Percentiles rank a stretch among this genome's conserved stretches.
Conservation (phyloP, 306 rosid genomes). For the Castanopsis chinensis region DNA sequence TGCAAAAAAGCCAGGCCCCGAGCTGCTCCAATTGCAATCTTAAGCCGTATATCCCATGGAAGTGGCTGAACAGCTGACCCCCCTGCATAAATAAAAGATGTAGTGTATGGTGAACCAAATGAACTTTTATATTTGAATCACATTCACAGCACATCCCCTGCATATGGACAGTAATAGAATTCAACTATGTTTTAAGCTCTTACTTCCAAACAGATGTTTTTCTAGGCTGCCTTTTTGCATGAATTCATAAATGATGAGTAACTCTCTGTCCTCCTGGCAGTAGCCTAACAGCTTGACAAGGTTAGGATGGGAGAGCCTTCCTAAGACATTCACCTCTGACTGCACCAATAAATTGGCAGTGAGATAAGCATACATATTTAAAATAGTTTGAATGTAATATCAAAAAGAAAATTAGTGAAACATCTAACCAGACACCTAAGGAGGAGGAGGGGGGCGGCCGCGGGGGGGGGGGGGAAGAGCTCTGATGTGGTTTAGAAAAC, state of each 20-base stretch:
- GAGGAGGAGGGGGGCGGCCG: too few species aligned
- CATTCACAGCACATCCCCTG: not conserved
- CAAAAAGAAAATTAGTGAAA: not conserved
- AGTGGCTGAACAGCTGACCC: constrained; percentile 81
- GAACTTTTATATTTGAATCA: constrained; percentile 7
- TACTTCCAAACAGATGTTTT: constrained; percentile 92
- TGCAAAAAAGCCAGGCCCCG: constrained; percentile 87
- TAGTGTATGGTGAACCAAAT: constrained; percentile 9
- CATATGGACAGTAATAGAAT: constrained; percentile 5
- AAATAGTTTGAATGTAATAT: not conserved
- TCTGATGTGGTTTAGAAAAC: not conserved
- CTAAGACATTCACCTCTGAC: constrained; percentile 85
- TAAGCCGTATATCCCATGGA: constrained; percentile 76
- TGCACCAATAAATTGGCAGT: constrained; percentile 40
- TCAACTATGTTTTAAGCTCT: constrained; percentile 27
- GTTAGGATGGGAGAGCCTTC: constrained; percentile 87
- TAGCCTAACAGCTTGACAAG: constrained; percentile 85
- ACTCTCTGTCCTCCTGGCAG: constrained; percentile 72
- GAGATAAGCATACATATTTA: not conserved
- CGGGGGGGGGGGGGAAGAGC: too few species aligned
- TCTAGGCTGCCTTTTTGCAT: constrained; percentile 95
- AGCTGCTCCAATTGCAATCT: constrained; percentile 92
- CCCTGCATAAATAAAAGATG: constrained; percentile 47
- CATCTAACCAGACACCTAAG: not conserved
- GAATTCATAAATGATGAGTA: constrained; percentile 81